Evolutionary conservation across 371 early-diverging fungal genomes (phyloP), one percentile per base, ranked within the genome.

Genomic region (Lichtheimia ornata): DNA sequence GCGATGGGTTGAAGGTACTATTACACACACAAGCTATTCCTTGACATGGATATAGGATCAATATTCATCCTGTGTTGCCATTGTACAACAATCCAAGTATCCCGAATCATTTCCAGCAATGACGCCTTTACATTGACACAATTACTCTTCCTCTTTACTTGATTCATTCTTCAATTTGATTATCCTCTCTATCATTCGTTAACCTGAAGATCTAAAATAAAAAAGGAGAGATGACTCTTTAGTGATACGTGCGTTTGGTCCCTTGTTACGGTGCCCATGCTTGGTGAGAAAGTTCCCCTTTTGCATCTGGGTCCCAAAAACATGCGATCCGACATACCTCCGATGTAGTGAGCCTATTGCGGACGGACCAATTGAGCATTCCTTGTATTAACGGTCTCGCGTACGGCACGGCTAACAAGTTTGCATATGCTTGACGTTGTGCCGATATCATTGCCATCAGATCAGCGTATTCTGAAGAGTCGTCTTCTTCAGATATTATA

Each of bases 331-430:
- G 1, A 2, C 45, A 59, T 70, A 72, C 72, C 65, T 71, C 53
- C 13, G 64, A 42, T 53, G 66, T 35, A 18, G 57, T 55, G 15
- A 62, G 27, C 25, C 78, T 66, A 2, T 70, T 62, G 42, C 63
- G 59, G 13, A 67, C 53, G 14, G 78, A 78, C 75, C 75, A 78
- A 40, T 69, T 78, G 43, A 79, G 40, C n/a, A 66, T 71, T 1
- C 58, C 51, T 2, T 25, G 35, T 7, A 71, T 53, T 3, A 77
- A 18, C 0, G 15, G 6, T 42, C 50, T 51, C 18, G 57, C 63
- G 4, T 50, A 35, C 22, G 45, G 42, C 24, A 13, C 17, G 4
- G 53, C 35, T 17, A 20, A 11, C 30, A 35, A 40, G 41, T 50
- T 15, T 27, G 15, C 12, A 15, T 22, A 27, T 27, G 53, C 53